Evolutionary conservation across 2,329 filamentous ascomycete genomes (phyloP).

Genomic region (Lasiodiplodia sp.): DNA sequence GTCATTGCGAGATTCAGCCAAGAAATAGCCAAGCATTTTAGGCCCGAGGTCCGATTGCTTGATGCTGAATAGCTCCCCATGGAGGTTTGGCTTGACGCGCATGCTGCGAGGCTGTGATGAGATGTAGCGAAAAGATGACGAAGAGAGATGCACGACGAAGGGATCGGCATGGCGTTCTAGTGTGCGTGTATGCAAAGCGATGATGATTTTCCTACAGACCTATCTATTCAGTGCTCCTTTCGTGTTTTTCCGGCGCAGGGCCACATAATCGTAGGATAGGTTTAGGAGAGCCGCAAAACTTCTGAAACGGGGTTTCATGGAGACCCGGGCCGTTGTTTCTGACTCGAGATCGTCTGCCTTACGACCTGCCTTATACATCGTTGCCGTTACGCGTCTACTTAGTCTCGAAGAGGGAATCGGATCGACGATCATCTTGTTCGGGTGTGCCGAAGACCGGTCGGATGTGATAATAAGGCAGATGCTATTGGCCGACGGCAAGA

Average conservation of each 20-base stretch:
- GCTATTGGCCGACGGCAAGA: neutral
- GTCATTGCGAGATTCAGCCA: conserved; percentile 16
- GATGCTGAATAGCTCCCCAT: neutral
- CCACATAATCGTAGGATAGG: neutral
- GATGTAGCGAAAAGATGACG: neutral
- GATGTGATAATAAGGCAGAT: neutral
- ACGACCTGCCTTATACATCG: conserved; percentile 18
- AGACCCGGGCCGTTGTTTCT: neutral
- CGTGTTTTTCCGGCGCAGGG: neutral
- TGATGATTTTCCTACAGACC: neutral
- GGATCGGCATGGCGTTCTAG: neutral
- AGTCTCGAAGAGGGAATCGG: neutral
- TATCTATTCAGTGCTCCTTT: neutral
- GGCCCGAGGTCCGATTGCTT: conserved; percentile 2
- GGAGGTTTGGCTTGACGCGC: conserved; percentile 3
- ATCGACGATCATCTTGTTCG: conserved; percentile 2
- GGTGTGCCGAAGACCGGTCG: neutral
- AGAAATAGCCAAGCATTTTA: conserved; percentile 7
- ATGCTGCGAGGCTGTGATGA: neutral
- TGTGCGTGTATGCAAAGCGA: neutral
- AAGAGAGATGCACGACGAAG: neutral
- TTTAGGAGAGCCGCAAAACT: neutral
- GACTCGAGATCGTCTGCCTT: conserved; percentile 7
- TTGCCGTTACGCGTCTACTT: conserved; percentile 21
- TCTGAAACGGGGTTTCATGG: conserved; percentile 9